Base-by-base conservation (phyloP, 257 asterid species). In the Mentha longifolia region DNA sequence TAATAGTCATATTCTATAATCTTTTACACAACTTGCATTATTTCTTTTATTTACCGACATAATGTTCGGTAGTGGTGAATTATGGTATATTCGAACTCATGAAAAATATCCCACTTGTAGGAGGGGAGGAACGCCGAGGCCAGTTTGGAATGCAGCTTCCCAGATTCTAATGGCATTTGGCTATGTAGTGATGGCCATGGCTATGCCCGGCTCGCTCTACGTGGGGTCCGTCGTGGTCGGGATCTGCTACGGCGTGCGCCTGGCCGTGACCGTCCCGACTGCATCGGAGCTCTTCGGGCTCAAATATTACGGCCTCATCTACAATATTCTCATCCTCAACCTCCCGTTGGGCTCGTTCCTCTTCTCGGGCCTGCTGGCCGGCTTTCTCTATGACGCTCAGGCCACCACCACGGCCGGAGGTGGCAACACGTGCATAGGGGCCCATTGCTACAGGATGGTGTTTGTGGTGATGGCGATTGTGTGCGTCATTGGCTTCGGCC, bases 211-310 rank as follows among this genome's bases (percentile, higher is more conserved):
- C 7, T 88, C 97, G 0, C 88, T 90, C 0, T 88, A 88, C 74
- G 56, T 88, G 1, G 97, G 97, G 33, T 88, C 96, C 9, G 68
- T 84, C 7, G 80, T 90, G 0, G 92, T 90, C 15, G 96, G 96
- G 9, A 61, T 88, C 0, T 88, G 89, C 73, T 90, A 86, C 10
- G 96, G 95, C 0, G 84, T 88, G 20, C 91, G 95, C 9, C 52
- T 90, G 0, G 95, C 95, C 0, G 71, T 88, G 65, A 83, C 89
- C 0, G 93, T 88, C 14, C 93, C 91, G 0, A 81, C 86, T 0
- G 93, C 93, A 43, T 90, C 95, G 0, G 97, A 90, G 67, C 84
- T 90, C 2, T 90, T 90, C 41, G 97, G 97, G 17, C 93, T 90
- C n/a, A 88, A 86, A 60, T 80, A 80, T 39, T 90, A 81, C 22